phyloP scores from a whole-genome alignment of 371 early-diverging fungal genomes.

The Smittium mucronatum region DNA sequence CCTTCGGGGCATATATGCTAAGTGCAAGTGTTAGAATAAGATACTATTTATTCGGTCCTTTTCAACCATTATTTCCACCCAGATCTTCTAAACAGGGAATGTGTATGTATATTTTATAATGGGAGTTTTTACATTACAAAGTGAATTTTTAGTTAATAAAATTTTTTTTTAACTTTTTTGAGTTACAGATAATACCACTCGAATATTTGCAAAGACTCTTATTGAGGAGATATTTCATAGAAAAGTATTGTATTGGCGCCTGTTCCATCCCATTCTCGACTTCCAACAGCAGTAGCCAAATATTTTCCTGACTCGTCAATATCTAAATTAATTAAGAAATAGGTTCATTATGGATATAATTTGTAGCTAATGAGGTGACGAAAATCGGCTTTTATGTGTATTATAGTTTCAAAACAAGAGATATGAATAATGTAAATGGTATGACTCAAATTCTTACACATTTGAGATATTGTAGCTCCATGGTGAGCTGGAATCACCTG shows the following conservation, averaged over 20 bases:
- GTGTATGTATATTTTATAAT: no score
- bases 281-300: conserved; percentile 80
- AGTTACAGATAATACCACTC: no score
- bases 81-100: no score
- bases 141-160: no score
- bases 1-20: no score
- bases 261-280: conserved; percentile 82
- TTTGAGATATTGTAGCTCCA: conserved; percentile 67
- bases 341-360: conserved; percentile 7
- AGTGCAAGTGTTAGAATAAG: no score
- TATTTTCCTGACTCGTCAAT: conserved; percentile 58
- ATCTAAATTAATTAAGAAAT: conserved; percentile 17
- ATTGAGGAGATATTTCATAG: conserved; percentile 47
- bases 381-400: background rate
- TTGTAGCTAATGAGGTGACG: background rate
- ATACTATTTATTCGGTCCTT: no score
- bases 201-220: no score
- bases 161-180: no score
- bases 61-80: no score
- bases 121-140: no score
- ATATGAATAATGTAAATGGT: background rate
- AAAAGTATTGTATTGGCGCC: conserved; percentile 70
- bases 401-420: background rate
- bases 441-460: conserved; percentile 41
- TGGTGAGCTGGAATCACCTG: conserved; percentile 83